Evolutionary conservation across 441 rosid species (phyloP).

Genomic region (Eruca vesicaria): DNA sequence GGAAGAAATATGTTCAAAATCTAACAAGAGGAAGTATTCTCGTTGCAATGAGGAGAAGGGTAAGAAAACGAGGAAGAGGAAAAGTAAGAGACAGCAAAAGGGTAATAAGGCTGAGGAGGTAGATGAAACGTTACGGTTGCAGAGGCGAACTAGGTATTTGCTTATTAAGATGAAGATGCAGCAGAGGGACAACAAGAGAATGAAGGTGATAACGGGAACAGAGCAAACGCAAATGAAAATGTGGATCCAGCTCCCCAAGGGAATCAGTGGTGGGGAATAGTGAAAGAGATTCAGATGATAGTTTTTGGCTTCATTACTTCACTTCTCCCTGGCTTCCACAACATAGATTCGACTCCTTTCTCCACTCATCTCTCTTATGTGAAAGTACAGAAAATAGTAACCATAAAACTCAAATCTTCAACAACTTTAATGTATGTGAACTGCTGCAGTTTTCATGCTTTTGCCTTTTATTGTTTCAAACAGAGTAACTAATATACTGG

Average conservation of each 20-base stretch:
- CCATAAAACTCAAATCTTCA: no score
- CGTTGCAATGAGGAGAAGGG: constrained; percentile 39
- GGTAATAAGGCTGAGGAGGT: constrained; percentile 55
- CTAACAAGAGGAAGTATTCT: constrained; percentile 39
- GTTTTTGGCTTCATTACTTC: no score
- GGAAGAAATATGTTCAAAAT: constrained; percentile 39
- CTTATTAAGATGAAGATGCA: constrained; percentile 92
- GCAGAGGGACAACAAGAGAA: no score
- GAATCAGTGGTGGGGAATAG: no score
- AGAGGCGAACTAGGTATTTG: constrained; percentile 83
- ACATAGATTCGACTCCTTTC: constrained; percentile 57
- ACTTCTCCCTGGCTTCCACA: constrained; percentile 93
- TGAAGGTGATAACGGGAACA: no score
- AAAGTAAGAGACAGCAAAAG: constrained; percentile 50
- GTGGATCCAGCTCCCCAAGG: no score
- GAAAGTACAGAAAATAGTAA: not conserved
- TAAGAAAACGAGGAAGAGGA: constrained; percentile 48
- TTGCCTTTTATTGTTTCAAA: not conserved
- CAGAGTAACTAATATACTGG: not conserved
- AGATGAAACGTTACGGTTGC: constrained; percentile 81
- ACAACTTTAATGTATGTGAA: no score
- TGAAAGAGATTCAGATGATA: no score
- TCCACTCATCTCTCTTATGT: not conserved
- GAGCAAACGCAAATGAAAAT: no score
- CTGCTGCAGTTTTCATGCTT: no score